Evolutionary conservation across 2,329 filamentous ascomycete species (phyloP), one percentile per base, ranked within the genome.

Genomic region (Dothideomycetidae sp.): DNA sequence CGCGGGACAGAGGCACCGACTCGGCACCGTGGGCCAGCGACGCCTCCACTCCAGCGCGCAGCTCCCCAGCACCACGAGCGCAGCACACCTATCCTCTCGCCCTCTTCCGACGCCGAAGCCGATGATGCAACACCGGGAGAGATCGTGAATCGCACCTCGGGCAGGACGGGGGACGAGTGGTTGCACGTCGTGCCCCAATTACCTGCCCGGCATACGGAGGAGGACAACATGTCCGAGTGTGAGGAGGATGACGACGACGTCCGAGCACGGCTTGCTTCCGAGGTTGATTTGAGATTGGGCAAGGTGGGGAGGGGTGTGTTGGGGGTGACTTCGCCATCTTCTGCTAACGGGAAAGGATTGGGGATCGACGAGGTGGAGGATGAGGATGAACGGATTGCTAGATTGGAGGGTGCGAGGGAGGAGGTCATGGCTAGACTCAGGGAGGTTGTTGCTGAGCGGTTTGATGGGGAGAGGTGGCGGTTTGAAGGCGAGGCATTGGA

Each of bases 361-460:
- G 10, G 36, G 10, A 12, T n/a, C n/a, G n/a, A 14, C 2, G 36
- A 32, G 17, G 36, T 9, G 29, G 16, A 12, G 18, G 36, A 38
- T 29, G 36, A 32, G n/a, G 36, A 38, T 17, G 14, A 9, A 11
- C 16, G 36, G 5, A 12, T 38, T 2, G 11, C 16, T 7, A 3
- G 12, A 10, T n/a, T n/a, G 13, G 13, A 17, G 16, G 7, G 34
- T 5, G 26, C 16, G 9, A 15, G 26, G 2, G 36, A 38, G 36
- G 36, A 38, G 36, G 26, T 38, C 17, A 32, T 38, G 36, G 36
- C 30, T 17, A 13, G 36, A 11, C 11, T 38, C 16, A 32, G 36
- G 30, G 36, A 38, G 36, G 29, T 12, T 17, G 29, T 33, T 7
- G 36, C 16, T 15, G 36, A 32, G 36, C 21, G 12, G 29, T 14